These are phyloP conservation scores for Chrysopogon serrulatus DNA, from an alignment of 176 grass and related monocot genomes.

Conservation along the genomic window DNA sequence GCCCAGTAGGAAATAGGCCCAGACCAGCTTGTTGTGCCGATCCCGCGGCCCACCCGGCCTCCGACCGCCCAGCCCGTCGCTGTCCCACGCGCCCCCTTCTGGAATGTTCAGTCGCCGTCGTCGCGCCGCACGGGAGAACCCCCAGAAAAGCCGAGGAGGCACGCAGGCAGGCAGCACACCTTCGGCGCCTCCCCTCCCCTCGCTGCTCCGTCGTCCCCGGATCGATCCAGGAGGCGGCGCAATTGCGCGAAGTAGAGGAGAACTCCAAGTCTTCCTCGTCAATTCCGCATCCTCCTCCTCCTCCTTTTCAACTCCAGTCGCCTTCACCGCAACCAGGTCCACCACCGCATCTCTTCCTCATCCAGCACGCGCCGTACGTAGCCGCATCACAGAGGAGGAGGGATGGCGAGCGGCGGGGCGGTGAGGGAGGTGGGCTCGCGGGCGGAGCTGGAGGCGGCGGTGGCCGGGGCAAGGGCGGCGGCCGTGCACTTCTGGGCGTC, in stretches of 20 bases:
- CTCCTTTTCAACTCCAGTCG: background rate
- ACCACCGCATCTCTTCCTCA: background rate
- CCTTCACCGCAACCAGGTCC: background rate
- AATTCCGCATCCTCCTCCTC: background rate
- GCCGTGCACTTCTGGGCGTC: conserved; percentile 89
- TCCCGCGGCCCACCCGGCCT: background rate
- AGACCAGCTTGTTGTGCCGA: background rate
- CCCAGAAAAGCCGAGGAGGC: background rate
- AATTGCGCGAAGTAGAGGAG: background rate
- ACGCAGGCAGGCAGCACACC: background rate
- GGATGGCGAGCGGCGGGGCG: conserved; percentile 44
- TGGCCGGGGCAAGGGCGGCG: conserved; percentile 40
- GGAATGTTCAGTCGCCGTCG: conserved; percentile 52
- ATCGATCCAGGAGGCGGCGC: background rate
- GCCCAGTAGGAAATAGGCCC: background rate
- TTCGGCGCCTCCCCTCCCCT: background rate
- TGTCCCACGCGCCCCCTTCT: conserved; percentile 22
- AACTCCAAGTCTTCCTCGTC: conserved; percentile 14
- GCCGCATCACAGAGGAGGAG: background rate
- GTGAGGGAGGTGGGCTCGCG: conserved; percentile 67
- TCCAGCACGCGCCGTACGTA: background rate
- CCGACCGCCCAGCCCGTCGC: background rate
- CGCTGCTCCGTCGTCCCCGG: background rate
- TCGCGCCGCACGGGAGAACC: conserved; percentile 28
- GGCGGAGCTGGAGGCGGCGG: conserved; percentile 72